Percentiles rank a stretch among this genome's conserved stretches.
Evolutionary conservation across 805 yeast genomes (phyloP).

Genomic region (Spathaspora girioi): DNA sequence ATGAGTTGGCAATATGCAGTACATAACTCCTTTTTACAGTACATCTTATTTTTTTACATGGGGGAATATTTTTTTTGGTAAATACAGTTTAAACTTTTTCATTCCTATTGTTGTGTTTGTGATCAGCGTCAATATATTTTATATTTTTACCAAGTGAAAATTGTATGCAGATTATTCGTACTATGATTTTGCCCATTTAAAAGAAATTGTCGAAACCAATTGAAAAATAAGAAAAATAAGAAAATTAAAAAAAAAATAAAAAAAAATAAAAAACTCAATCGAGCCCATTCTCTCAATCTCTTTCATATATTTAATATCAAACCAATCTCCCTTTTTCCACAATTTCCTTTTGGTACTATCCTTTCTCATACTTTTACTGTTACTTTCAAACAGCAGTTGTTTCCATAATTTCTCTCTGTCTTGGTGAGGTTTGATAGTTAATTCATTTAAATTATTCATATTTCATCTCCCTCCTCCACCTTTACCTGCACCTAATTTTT

Average conservation of each 20-base stretch:
- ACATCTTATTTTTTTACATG: background rate
- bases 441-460: background rate
- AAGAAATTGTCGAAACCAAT: background rate
- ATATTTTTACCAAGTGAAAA: background rate
- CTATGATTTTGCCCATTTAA: background rate
- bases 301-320: background rate
- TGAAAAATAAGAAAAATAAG: background rate
- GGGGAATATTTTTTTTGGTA: background rate
- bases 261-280: background rate
- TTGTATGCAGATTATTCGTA: background rate
- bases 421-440: background rate
- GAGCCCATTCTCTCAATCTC: background rate
- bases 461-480: background rate
- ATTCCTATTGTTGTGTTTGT: background rate
- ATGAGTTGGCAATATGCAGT: background rate
- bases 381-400: background rate
- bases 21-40: background rate
- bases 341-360: background rate
- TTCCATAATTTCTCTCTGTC: background rate
- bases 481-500: background rate
- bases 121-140: background rate
- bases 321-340: background rate
- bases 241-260: background rate
- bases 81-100: background rate
- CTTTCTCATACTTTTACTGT: background rate